phyloP scores from a whole-genome alignment of 768 basidiomycete species.

The Tulasnella sp. region DNA sequence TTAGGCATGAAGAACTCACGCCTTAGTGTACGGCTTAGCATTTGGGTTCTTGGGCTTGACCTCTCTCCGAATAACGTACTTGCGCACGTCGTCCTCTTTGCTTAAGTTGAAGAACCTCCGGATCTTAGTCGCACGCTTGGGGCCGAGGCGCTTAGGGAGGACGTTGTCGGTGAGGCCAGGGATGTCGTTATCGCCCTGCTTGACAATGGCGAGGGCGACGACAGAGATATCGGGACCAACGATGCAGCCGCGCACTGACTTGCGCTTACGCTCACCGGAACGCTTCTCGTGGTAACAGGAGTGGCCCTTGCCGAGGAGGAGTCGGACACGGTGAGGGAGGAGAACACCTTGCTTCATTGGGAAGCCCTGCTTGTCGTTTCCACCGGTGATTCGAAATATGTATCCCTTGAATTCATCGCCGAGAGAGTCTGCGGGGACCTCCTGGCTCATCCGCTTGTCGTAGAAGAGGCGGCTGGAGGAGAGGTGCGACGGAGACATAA shows the following conservation, averaged over 20 bases:
- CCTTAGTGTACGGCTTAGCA: constrained; percentile 94
- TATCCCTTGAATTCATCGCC: constrained; percentile 98
- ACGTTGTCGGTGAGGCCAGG: constrained; percentile 86
- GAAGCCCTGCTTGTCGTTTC: constrained; percentile 98
- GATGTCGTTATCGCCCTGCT: constrained; percentile 86
- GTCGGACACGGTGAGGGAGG: constrained; percentile 82
- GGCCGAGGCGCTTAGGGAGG: constrained; percentile 90
- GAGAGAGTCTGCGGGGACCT: constrained; percentile 81
- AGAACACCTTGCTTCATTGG: constrained; percentile 99
- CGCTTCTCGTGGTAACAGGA: constrained; percentile 94
- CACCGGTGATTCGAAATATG: constrained; percentile 91
- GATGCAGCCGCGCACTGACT: constrained; percentile 97
- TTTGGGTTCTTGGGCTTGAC: constrained; percentile 77
- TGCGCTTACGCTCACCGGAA: constrained; percentile 93
- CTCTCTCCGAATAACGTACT: constrained; percentile 91
- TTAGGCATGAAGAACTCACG: constrained; percentile 38
- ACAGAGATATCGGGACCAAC: constrained; percentile 95
- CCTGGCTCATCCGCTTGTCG: constrained; percentile 94
- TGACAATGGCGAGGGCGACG: constrained; percentile 86
- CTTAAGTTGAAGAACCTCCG: constrained; percentile 92
- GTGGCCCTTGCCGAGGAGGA: constrained; percentile 92
- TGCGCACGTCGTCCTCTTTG: constrained; percentile 97
- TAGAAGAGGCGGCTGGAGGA: constrained; percentile 75
- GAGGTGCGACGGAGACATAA: background rate
- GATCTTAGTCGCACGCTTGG: constrained; percentile 97